Percentiles rank a stretch among this genome's conserved stretches.
These are phyloP conservation scores for Phaeosphaeriaceae sp. DNA, from an alignment of 2,329 filamentous ascomycete species.

Conservation along the genomic window DNA sequence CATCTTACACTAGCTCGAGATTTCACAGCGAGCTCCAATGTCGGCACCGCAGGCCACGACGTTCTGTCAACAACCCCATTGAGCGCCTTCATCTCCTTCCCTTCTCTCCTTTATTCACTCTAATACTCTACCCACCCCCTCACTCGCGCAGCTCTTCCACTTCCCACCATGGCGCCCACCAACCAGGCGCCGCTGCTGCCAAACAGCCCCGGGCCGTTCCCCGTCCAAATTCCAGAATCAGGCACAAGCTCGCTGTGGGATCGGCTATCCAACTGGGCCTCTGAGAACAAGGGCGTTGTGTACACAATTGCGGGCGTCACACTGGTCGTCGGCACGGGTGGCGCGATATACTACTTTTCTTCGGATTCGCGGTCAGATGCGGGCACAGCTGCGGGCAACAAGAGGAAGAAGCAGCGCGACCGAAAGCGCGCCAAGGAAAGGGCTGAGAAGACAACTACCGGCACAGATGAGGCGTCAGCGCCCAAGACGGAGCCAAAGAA, in stretches of 20 bases:
- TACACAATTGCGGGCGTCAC: conserved; percentile 97
- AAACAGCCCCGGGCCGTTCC: conserved; percentile 43
- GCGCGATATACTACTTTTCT: conserved; percentile 87
- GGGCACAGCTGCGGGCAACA: conserved; percentile 48
- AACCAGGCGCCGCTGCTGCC: conserved; percentile 36
- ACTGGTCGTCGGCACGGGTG: conserved; percentile 87
- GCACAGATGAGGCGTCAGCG: conserved; percentile 39
- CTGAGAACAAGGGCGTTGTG: conserved; percentile 92
- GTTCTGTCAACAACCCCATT: conserved; percentile 22
- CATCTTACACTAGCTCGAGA: conserved; percentile 19
- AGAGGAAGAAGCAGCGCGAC: conserved; percentile 89
- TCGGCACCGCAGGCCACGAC: conserved; percentile 10
- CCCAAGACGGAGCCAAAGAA: conserved; percentile 40
- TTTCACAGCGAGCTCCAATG: conserved; percentile 17
- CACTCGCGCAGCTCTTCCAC: neutral
- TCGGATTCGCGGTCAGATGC: conserved; percentile 57
- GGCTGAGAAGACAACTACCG: conserved; percentile 58
- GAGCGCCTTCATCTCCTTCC: conserved; percentile 14
- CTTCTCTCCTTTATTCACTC: neutral
- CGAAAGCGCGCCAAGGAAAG: conserved; percentile 85
- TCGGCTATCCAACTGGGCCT: conserved; percentile 87
- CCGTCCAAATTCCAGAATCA: conserved; percentile 49
- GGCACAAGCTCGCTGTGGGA: conserved; percentile 81
- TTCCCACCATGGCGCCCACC: conserved; percentile 36
- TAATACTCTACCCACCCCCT: neutral